phyloP scores from a whole-genome alignment of 2,329 filamentous ascomycete genomes.

The Colletotrichum phormii region DNA sequence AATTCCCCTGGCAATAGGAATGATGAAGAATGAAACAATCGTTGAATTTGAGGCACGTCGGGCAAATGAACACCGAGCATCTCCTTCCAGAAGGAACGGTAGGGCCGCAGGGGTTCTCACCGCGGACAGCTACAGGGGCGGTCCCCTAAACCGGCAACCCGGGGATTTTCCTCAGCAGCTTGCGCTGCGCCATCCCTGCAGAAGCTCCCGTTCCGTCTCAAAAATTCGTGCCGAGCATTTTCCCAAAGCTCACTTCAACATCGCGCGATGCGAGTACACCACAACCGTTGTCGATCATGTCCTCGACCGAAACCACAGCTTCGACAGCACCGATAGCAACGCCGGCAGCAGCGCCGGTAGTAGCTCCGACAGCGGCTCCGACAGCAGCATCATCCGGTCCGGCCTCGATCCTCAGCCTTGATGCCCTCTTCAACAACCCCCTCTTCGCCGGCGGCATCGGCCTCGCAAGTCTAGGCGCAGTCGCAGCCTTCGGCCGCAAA shows the following conservation, averaged over 20 bases:
- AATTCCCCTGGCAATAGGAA: not conserved
- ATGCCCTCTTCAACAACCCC: constrained; percentile 72
- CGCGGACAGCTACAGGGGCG: not conserved
- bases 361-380: not conserved
- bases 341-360: not conserved
- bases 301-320: constrained; percentile 4
- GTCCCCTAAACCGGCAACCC: not conserved
- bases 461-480: constrained; percentile 88
- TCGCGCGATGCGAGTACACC: constrained; percentile 21
- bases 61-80: not conserved
- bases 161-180: not conserved
- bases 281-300: constrained; percentile 23
- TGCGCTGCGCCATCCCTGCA: constrained; percentile 1
- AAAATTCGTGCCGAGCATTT: constrained; percentile 4
- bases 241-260: not conserved
- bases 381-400: constrained; percentile 20
- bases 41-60: not conserved
- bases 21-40: not conserved
- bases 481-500: constrained; percentile 82
- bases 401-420: constrained; percentile 55
- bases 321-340: not conserved
- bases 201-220: not conserved
- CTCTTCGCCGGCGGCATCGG: constrained; percentile 83
- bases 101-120: not conserved
- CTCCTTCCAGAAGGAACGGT: not conserved